Conservation (phyloP, 495 filamentous ascomycete species). For the Mytilinidion resinicola region DNA sequence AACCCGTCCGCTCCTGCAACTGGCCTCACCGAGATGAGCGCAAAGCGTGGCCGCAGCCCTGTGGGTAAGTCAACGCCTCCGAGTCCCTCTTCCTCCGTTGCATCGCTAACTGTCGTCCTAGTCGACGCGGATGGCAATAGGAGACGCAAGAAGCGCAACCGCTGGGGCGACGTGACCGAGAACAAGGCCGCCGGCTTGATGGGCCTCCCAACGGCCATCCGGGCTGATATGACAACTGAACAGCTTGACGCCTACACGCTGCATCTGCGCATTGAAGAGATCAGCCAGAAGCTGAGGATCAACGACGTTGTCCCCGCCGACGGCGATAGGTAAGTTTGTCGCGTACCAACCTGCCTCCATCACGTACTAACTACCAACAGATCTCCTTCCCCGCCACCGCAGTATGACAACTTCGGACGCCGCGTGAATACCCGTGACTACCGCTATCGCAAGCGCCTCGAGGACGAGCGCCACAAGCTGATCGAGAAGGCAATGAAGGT, state of each 20-base stretch:
- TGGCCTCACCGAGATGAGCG: constrained; percentile 43
- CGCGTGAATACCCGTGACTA: constrained; percentile 98
- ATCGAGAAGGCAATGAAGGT: constrained; percentile 97
- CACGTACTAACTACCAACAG: constrained; percentile 38
- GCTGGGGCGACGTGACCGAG: constrained; percentile 92
- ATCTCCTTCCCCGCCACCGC: constrained; percentile 89
- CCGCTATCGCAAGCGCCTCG: constrained; percentile 92
- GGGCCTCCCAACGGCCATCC: constrained; percentile 93
- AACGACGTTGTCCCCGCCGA: constrained; percentile 95
- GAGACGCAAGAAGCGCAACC: constrained; percentile 93
- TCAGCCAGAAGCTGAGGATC: constrained; percentile 96
- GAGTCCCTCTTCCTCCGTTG: neutral
- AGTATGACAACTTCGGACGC: constrained; percentile 97
- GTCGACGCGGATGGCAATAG: constrained; percentile 57
- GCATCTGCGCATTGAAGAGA: constrained; percentile 94
- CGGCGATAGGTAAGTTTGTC: constrained; percentile 70
- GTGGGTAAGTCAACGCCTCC: constrained; percentile 42
- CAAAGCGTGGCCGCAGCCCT: constrained; percentile 74
- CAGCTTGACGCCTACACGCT: constrained; percentile 94
- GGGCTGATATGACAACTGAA: constrained; percentile 93
- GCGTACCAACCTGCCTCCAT: too few species aligned
- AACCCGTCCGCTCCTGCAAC: constrained; percentile 48
- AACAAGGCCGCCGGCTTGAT: constrained; percentile 98
- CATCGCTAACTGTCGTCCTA: constrained; percentile 32
- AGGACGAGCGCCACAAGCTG: constrained; percentile 96